Base-by-base conservation (phyloP, 441 rosid species). In the Corymbia citriodora region DNA sequence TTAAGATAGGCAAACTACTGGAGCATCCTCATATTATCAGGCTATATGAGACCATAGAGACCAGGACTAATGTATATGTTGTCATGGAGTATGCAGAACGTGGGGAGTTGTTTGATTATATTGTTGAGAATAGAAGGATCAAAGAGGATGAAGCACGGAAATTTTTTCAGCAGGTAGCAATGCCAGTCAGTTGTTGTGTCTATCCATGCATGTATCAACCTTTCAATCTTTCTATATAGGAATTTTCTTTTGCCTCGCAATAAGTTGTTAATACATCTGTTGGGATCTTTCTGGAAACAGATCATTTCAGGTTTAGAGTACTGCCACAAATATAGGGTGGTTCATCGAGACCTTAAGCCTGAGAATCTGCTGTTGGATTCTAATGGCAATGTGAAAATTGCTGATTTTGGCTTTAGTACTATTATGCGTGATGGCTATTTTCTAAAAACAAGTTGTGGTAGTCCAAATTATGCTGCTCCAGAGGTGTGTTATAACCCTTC, bases 381-480 rank as follows among this genome's bases (percentile, higher is more conserved):
- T 36, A 97, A 95, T 92, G 96, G 97, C 88, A 96, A 96, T 86
- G 98, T 98, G 90, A 98, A 98, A 93, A 98, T 98, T 93, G 98
- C 97, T 88, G 99, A 98, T 93, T 98, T 98, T 95, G 99, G 99
- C 14, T 92, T 98, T 91, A 98, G 99, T 94, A 98, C 97, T 93
- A 93, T 98, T 90, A 97, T 98, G 99, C 94, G 97, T 88, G 99
- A 98, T 93, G 99, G 99, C 54, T 98, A 96, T 93, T 96, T 97
- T 92, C 92, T 98, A 79, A 98, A 97, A 95, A 97, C 99, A 52
- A 96, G 99, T 90, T 98, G 99, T 89, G 99, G 99, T 68, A 98
- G 99, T 93, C 99, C 99, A 88, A 97, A 97, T 90, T 98, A 98
- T 92, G 99, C 99, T 91, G 99, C 99, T 49, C 99, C 99, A 11